These are phyloP conservation scores for Thalassiosira sp. DNA, from an alignment of 352 stramenopile species.

Conservation along the genomic window DNA sequence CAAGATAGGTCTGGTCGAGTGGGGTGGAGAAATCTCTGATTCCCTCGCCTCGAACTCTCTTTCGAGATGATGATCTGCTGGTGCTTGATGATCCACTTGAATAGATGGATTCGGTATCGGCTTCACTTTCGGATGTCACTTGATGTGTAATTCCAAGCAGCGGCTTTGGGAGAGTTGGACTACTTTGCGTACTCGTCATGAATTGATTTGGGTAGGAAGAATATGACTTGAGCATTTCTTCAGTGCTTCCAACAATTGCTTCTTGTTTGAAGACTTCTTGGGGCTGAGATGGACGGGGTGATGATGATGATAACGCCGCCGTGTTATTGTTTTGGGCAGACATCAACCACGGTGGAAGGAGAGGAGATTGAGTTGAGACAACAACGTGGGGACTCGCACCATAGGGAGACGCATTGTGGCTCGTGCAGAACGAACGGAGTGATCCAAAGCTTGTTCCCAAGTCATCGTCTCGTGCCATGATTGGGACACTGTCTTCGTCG, in stretches of 20 bases:
- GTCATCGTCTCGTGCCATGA: conserved; percentile 46
- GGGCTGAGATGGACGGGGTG: no score
- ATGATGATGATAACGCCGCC: no score
- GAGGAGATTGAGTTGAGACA: neutral
- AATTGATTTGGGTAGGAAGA: conserved; percentile 17
- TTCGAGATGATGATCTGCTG: conserved; percentile 13
- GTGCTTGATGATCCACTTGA: no score
- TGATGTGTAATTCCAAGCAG: neutral
- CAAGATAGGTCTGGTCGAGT: conserved; percentile 25
- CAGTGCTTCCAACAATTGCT: conserved; percentile 19
- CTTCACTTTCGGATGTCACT: conserved; percentile 35
- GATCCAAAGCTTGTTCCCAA: conserved; percentile 27
- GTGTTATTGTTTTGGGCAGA: no score
- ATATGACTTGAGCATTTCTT: conserved; percentile 25
- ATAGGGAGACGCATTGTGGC: neutral
- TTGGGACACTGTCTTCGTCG: conserved; percentile 12
- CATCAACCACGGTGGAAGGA: conserved; percentile 20
- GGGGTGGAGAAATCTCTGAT: neutral
- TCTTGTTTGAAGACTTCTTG: neutral
- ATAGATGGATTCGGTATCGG: conserved; percentile 19
- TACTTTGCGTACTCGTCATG: no score
- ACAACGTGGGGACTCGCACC: neutral
- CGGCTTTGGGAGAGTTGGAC: neutral
- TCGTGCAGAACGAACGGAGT: conserved; percentile 7
- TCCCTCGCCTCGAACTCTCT: conserved; percentile 7